Base-by-base conservation (phyloP, 2,329 filamentous ascomycete genomes). In the Chrysosporium keratinophilum region DNA sequence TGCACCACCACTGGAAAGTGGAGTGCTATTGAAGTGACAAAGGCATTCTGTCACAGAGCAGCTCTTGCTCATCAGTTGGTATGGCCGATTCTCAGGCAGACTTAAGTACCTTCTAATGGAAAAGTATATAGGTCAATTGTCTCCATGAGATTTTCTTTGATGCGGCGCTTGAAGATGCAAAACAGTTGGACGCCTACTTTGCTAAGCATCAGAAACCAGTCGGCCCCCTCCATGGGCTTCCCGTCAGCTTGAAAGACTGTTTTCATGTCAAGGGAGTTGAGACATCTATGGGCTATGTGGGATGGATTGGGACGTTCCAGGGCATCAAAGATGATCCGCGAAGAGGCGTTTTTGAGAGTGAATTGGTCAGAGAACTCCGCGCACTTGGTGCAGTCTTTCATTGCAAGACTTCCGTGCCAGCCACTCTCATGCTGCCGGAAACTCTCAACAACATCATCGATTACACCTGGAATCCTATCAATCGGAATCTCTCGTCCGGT, bases 381-480 rank as follows among this genome's bases (percentile, higher is more conserved):
- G 67, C 66, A 4, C 67, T 77, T 0, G 80, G 80, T 1, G 80
- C 79, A 0, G 70, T 80, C 0, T 64, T 77, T 2, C 82, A 74
- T 66, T 79, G 70, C 65, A 75, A 77, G 66, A 82, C 80, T 0
- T 74, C 73, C 34, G 78, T 69, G 0, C 79, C 80, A 1, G 74
- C 78, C 55, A 80, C 78, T 0, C 66, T 78, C 11, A 75, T 82
- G 78, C 67, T 69, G 61, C 78, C 78, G 31, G 79, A 83, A 68
- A 83, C 79, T 0, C 69, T 78, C 59, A 83, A 83, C 67, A 78
- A 82, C 55, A 76, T 83, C 58, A 78, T 81, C 60, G 77, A 73
- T 2, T 78, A 79, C 55, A 80, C 77, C 0, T 71, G 70, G 58
- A 82, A 82, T 58, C 78, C 80, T 1, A 74, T 70, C 57, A 81